Evolutionary conservation across 441 rosid species (phyloP).

Genomic region (Pelargonium cotyledonis): DNA sequence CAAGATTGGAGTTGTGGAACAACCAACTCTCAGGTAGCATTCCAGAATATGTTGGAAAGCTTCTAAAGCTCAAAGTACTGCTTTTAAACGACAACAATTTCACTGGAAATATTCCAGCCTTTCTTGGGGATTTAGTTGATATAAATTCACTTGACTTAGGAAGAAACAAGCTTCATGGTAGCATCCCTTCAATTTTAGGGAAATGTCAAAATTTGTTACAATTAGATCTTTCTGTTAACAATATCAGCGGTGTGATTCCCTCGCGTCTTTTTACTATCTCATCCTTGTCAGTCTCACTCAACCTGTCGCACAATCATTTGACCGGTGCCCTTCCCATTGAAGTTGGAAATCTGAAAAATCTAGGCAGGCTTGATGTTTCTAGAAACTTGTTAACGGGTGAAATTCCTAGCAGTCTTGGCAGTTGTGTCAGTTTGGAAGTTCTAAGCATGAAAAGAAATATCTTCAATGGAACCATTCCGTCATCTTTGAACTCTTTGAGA

Average conservation of each 20-base stretch:
- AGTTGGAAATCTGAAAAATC: slow-evolving; percentile 12
- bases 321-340: slow-evolving; percentile 17
- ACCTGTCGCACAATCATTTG: slow-evolving; percentile 7
- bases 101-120: slow-evolving; percentile 5
- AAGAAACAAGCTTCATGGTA: slow-evolving; percentile 10
- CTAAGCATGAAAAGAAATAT: slow-evolving; percentile 21
- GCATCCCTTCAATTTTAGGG: slow-evolving; percentile 16
- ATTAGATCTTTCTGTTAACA: slow-evolving; percentile 17
- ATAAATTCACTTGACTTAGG: neutral
- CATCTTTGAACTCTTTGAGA: slow-evolving; percentile 10
- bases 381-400: slow-evolving; percentile 16
- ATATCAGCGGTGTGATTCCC: slow-evolving; percentile 19
- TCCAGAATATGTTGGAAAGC: neutral
- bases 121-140: slow-evolving; percentile 5
- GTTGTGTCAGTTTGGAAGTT: slow-evolving; percentile 13
- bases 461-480: slow-evolving; percentile 24
- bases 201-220: neutral
- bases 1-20: neutral
- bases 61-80: neutral
- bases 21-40: neutral
- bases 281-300: neutral
- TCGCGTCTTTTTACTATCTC: slow-evolving; percentile 8
- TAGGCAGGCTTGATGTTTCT: neutral
- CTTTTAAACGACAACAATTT: neutral
- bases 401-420: slow-evolving; percentile 21